Base-by-base conservation (phyloP, 805 yeast species). In the Saccharomycopsis selenospora region DNA sequence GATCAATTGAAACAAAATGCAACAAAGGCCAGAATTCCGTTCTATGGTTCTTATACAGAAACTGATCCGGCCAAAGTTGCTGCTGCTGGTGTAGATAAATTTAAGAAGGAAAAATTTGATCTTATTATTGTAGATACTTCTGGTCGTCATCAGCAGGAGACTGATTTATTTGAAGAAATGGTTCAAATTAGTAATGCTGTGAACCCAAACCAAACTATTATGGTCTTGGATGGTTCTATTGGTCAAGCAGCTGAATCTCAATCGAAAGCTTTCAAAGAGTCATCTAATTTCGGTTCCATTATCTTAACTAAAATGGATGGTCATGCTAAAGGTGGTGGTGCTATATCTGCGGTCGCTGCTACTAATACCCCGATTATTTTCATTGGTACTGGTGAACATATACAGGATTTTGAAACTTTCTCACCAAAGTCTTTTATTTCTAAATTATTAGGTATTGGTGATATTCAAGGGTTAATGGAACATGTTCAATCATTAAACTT, bases 251-350 rank as follows among this genome's bases (percentile, higher is more conserved):
- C 99, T 2, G 96, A 91, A 70, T 76, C 84, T 5, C 99, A 91
- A 67, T 87, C 96, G 3, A 77, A 76, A 60, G 99, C 99, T 0
- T 91, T 91, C 70, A 93, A 91, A 66, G 96, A 90, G 46, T 79
- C 90, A 27, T 73, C 96, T 3, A 82, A 91, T 61, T 93, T 93
- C 61, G 99, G 99, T 59, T 89, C 97, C 23, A 91, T 91, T 55
- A 84, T 91, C 51, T 74, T 91, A 61, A 91, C 99, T 20, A 91
- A 91, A 65, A 81, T 91, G 95, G 99, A 91, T 67, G 98, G 98
- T 46, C 97, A 93, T 61, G 99, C 98, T 33, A 91, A 85, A 68
- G 99, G 99, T 65, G 99, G 99, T 69, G 99, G 99, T 72, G 99
- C 99, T 26, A 90, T 91, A 47, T 88, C 96, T 36, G 99, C 99